Conservation (phyloP, 176 grass and related monocot species). For the Musa troglodytarum region DNA sequence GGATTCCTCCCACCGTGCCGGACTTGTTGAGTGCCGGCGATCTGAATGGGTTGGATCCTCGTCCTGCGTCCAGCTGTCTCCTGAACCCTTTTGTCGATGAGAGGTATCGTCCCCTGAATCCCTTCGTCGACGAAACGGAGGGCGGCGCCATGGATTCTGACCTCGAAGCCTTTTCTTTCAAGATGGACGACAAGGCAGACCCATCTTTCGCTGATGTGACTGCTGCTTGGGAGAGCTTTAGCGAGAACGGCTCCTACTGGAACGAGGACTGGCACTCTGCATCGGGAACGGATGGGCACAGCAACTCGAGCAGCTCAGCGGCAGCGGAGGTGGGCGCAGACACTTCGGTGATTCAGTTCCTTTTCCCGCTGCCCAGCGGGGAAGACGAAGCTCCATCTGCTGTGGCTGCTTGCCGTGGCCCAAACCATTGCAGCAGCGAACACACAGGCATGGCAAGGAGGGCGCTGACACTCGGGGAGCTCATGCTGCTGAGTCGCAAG, state of each 20-base stretch:
- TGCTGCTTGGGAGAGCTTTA: constrained; percentile 1
- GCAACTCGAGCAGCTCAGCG: constrained; percentile 28
- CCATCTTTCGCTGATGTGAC: background rate
- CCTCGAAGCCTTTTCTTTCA: constrained; percentile 4
- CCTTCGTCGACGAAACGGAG: constrained; percentile 38
- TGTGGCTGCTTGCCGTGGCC: background rate
- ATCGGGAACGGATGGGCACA: constrained; percentile 46
- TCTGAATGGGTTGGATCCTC: constrained; percentile 4
- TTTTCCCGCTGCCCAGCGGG: constrained; percentile 31
- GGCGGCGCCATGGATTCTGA: constrained; percentile 46
- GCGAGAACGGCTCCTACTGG: constrained; percentile 29
- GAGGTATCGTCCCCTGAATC: constrained; percentile 27
- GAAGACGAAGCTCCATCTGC: background rate
- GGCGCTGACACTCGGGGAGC: constrained; percentile 66
- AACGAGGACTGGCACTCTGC: constrained; percentile 41
- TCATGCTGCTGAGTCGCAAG: constrained; percentile 71
- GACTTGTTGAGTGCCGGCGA: constrained; percentile 11
- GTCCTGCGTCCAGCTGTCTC: constrained; percentile 25
- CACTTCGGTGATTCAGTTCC: constrained; percentile 42
- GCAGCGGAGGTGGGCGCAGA: constrained; percentile 14
- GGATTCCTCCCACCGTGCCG: background rate
- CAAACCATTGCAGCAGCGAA: constrained; percentile 27
- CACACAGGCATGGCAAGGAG: constrained; percentile 27
- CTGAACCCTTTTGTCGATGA: constrained; percentile 40
- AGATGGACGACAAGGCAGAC: background rate